Evolutionary conservation across 352 stramenopile species (phyloP).

Genomic region (Thraustochytrium sp.): DNA sequence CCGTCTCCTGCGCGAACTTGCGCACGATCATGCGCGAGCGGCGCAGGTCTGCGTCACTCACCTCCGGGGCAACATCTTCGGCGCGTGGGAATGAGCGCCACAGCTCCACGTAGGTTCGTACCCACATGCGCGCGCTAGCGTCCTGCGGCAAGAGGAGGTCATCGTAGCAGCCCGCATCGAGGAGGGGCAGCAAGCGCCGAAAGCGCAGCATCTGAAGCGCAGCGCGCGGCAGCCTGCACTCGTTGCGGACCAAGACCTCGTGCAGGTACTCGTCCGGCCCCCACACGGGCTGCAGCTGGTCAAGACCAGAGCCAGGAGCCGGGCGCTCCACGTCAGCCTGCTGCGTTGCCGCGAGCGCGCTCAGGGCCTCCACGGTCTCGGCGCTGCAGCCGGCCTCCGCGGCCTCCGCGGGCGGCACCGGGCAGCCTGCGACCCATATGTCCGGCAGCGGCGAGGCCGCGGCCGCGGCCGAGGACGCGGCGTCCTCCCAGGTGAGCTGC

Average conservation of each 20-base stretch:
- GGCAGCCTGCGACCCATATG: background rate
- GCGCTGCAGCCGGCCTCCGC: background rate
- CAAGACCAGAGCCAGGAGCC: background rate
- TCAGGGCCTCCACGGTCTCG: background rate
- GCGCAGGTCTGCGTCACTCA: background rate
- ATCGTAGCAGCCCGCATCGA: background rate
- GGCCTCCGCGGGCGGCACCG: background rate
- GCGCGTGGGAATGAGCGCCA: background rate
- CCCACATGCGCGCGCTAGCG: background rate
- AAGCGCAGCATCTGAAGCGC: slow-evolving; percentile 4
- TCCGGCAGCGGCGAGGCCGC: background rate
- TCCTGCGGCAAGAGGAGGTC: background rate
- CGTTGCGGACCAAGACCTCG: background rate
- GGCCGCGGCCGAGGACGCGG: background rate
- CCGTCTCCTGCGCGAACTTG: slow-evolving; percentile 8
- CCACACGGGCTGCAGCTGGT: slow-evolving; percentile 10
- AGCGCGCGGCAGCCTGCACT: background rate
- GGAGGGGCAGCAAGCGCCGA: background rate
- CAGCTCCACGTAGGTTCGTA: background rate
- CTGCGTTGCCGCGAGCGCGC: background rate
- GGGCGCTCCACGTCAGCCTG: background rate
- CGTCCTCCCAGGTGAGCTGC: background rate
- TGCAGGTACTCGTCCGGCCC: slow-evolving; percentile 8
- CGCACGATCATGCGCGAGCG: background rate
- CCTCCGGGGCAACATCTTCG: background rate